A percentile compares a stretch with the other conserved stretches of the same genome.
Conservation (phyloP, 805 yeast species). For the Metschnikowia lochheadii region DNA sequence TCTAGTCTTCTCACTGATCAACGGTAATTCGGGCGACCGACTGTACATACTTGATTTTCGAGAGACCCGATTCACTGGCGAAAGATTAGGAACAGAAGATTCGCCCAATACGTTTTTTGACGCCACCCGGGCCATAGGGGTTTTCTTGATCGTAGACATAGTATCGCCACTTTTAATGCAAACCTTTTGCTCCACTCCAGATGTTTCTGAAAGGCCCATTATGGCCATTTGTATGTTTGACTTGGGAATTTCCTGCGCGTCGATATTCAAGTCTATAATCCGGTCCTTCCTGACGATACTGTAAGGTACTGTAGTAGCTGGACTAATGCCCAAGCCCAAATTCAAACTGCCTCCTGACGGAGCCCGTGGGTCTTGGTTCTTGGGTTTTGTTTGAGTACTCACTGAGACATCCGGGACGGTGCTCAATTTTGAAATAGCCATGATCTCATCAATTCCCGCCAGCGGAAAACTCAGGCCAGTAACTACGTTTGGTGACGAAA, state of each 20-base stretch:
- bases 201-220: constrained; percentile 4
- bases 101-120: background rate
- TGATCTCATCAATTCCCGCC: constrained; percentile 3
- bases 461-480: background rate
- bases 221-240: constrained; percentile 6
- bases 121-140: background rate
- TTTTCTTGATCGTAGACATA: background rate
- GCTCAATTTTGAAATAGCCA: background rate
- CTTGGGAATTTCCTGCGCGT: constrained; percentile 6
- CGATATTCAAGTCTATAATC: constrained; percentile 22
- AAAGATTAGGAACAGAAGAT: constrained; percentile 3
- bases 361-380: background rate
- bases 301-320: constrained; percentile 26
- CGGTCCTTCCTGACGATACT: constrained; percentile 31
- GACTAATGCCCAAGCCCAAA: constrained; percentile 29
- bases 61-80: background rate
- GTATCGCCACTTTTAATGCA: background rate
- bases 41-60: background rate
- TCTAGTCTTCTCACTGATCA: background rate
- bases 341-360: constrained; percentile 2
- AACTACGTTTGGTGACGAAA: background rate
- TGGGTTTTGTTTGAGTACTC: background rate
- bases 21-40: background rate
- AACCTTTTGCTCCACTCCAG: background rate
- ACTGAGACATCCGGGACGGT: background rate